These are phyloP conservation scores for Cyclospora cayetanensis DNA, from an alignment of 169 alveolate species.

Conservation along the genomic window DNA sequence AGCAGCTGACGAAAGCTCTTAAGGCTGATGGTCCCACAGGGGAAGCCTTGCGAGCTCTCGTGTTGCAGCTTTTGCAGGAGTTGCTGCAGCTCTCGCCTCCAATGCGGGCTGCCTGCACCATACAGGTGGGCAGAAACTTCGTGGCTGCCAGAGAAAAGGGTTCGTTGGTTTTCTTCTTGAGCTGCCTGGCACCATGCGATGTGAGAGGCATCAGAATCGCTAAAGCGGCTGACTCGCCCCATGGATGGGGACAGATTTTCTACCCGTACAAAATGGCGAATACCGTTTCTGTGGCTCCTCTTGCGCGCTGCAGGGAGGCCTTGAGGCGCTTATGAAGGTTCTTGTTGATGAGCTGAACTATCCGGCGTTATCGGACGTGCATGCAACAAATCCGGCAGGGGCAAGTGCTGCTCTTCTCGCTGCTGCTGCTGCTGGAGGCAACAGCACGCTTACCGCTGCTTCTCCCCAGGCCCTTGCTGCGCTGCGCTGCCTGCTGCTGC, in stretches of 20 bases:
- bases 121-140: background rate
- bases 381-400: background rate
- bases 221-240: too few relatives aligned
- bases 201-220: too few relatives aligned
- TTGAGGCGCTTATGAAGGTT: constrained; percentile 7
- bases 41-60: background rate
- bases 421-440: background rate
- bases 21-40: background rate
- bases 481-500: constrained; percentile 57
- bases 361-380: background rate
- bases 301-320: constrained; percentile 42
- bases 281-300: constrained; percentile 32
- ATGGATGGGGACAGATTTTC: too few relatives aligned
- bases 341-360: background rate
- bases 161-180: too few relatives aligned
- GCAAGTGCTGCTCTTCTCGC: background rate
- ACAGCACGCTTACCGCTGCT: background rate
- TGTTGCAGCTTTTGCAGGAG: constrained; percentile 50
- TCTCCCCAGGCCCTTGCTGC: constrained; percentile 6
- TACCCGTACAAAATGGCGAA: too few relatives aligned
- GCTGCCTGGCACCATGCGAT: too few relatives aligned
- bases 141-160: too few relatives aligned
- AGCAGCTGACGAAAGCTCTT: constrained; percentile 41
- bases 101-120: constrained; percentile 35
- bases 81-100: constrained; percentile 49